Evolutionary conservation across 495 filamentous ascomycete genomes (phyloP).

Genomic region (Jackrogersella minutella): DNA sequence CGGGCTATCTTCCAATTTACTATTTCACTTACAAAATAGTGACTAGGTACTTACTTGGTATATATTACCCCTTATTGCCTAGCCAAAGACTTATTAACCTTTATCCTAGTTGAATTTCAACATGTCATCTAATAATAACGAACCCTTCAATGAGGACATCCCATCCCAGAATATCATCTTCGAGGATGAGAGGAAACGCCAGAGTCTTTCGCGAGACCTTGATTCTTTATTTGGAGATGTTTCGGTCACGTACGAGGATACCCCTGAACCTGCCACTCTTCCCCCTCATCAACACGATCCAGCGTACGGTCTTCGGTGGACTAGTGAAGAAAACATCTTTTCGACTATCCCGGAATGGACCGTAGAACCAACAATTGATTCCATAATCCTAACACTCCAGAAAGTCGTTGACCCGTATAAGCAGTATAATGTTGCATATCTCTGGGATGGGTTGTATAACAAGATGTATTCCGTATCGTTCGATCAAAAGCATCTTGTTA

Average conservation of each 20-base stretch:
- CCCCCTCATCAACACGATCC: background rate
- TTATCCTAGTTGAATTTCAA: background rate
- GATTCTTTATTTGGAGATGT: conserved; percentile 31
- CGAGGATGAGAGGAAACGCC: background rate
- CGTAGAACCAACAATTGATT: conserved; percentile 29
- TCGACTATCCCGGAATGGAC: conserved; percentile 28
- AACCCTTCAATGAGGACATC: background rate
- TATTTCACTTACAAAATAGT: too few relatives aligned
- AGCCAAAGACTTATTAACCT: background rate
- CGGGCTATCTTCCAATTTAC: too few relatives aligned
- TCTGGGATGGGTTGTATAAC: conserved; percentile 44
- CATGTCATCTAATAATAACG: background rate
- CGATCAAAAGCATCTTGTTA: conserved; percentile 44
- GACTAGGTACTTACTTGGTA: background rate
- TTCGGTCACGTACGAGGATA: background rate
- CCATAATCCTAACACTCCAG: conserved; percentile 28
- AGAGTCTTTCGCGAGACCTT: background rate
- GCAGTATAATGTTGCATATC: conserved; percentile 21
- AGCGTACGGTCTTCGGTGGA: conserved; percentile 31
- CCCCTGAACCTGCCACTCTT: background rate
- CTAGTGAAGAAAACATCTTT: background rate
- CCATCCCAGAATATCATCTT: background rate
- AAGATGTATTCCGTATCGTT: conserved; percentile 50
- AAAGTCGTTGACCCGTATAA: conserved; percentile 2
- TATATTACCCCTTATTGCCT: background rate